A percentile compares a stretch with the other conserved stretches of the same genome.
Conservation (phyloP, 1,139 yeast species). For the Protomyces pachydermus region DNA sequence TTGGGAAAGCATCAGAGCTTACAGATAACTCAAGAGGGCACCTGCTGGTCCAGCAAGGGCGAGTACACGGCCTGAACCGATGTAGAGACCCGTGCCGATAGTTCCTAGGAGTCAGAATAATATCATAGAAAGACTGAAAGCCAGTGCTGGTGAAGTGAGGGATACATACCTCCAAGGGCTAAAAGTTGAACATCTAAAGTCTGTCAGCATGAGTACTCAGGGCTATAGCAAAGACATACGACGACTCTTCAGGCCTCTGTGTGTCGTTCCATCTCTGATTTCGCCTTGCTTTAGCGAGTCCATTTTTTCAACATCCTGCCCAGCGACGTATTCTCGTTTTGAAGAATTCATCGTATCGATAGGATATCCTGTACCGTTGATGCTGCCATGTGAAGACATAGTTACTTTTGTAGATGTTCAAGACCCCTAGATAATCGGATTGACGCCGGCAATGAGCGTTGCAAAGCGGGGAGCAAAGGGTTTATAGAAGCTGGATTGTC, state of each 20-base stretch:
- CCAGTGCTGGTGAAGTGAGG: conserved; percentile 37
- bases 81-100: conserved; percentile 42
- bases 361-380: too few relatives aligned
- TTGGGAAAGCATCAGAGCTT: neutral
- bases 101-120: conserved; percentile 21
- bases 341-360: neutral
- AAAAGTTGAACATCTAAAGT: conserved; percentile 52
- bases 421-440: too few relatives aligned
- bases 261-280: conserved; percentile 4
- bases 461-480: too few relatives aligned
- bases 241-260: conserved; percentile 59
- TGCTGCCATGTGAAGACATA: too few relatives aligned
- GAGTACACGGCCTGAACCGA: conserved; percentile 60
- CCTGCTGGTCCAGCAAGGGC: conserved; percentile 63
- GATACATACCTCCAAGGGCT: conserved; percentile 52
- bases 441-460: too few relatives aligned
- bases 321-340: neutral
- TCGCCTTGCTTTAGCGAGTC: neutral
- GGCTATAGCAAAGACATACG: conserved; percentile 44
- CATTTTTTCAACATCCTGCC: neutral
- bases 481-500: too few relatives aligned
- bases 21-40: conserved; percentile 50
- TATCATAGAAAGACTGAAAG: neutral
- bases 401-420: too few relatives aligned
- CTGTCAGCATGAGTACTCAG: neutral